Evolutionary conservation across 345 rosid species (phyloP).

Genomic region (Salix purpurea): DNA sequence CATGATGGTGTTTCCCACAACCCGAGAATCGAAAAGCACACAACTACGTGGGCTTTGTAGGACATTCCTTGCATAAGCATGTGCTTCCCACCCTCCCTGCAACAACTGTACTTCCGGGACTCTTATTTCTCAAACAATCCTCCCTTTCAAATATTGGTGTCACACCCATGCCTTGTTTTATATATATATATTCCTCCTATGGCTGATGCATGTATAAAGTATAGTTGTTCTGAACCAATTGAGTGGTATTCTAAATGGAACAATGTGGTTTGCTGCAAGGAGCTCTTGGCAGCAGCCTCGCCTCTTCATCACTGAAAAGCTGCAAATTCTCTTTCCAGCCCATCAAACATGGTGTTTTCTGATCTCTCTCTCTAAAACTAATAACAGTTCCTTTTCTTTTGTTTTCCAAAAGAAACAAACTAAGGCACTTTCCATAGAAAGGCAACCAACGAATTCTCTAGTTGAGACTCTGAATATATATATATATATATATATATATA

Average conservation of each 20-base stretch:
- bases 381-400: not conserved
- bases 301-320: constrained; percentile 42
- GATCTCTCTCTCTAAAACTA: not conserved
- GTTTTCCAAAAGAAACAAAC: not conserved
- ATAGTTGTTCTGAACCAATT: not conserved
- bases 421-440: constrained; percentile 24
- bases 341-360: constrained; percentile 38
- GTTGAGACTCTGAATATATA: not conserved
- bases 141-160: not conserved
- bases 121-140: constrained; percentile 11
- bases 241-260: not conserved
- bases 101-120: constrained; percentile 17
- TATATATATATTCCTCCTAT: not conserved
- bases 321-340: constrained; percentile 47
- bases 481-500: not conserved
- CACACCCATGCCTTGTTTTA: constrained; percentile 8
- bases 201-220: not conserved
- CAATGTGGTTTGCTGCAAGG: constrained; percentile 22
- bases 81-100: constrained; percentile 64
- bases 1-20: constrained; percentile 78
- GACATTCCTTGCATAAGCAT: constrained; percentile 41
- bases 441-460: constrained; percentile 26
- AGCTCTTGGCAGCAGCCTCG: constrained; percentile 16
- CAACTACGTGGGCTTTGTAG: constrained; percentile 37
- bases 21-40: constrained; percentile 35